Evolutionary conservation across 352 stramenopile genomes (phyloP).

Genomic region (Pythium myriotylum): DNA sequence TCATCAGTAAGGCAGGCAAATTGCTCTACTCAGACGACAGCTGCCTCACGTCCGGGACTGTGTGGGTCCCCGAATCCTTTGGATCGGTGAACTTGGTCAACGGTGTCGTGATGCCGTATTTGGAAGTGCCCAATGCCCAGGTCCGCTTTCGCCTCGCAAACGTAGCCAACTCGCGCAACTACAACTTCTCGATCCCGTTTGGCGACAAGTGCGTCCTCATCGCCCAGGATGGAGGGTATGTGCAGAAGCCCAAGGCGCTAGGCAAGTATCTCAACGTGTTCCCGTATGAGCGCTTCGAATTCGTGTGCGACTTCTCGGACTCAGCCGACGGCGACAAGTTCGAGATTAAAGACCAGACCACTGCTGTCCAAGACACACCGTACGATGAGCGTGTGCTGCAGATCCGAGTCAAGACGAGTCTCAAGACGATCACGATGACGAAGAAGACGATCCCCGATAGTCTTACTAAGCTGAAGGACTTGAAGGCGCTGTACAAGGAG

Average conservation of each 20-base stretch:
- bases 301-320: constrained; percentile 61
- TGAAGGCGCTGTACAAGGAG: constrained; percentile 57
- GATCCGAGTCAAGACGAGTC: constrained; percentile 40
- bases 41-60: constrained; percentile 39
- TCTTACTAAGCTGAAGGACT: constrained; percentile 49
- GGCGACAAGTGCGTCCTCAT: constrained; percentile 57
- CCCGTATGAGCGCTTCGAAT: constrained; percentile 59
- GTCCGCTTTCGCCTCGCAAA: constrained; percentile 66
- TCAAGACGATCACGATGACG: constrained; percentile 44
- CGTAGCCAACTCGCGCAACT: constrained; percentile 66
- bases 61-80: constrained; percentile 68
- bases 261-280: constrained; percentile 40
- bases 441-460: constrained; percentile 38
- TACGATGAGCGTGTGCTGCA: constrained; percentile 61
- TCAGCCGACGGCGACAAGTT: constrained; percentile 42
- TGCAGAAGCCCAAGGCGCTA: constrained; percentile 36
- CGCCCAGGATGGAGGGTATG: constrained; percentile 62
- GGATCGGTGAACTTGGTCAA: constrained; percentile 68
- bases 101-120: constrained; percentile 69
- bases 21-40: constrained; percentile 74
- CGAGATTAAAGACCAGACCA: constrained; percentile 48
- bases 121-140: constrained; percentile 58
- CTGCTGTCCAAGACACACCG: constrained; percentile 36
- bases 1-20: constrained; percentile 51
- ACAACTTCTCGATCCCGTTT: constrained; percentile 78